A percentile compares a stretch with the other conserved stretches of the same genome.
Conservation (phyloP, 2,329 filamentous ascomycete species). For the Hymenoscyphus linearis region DNA sequence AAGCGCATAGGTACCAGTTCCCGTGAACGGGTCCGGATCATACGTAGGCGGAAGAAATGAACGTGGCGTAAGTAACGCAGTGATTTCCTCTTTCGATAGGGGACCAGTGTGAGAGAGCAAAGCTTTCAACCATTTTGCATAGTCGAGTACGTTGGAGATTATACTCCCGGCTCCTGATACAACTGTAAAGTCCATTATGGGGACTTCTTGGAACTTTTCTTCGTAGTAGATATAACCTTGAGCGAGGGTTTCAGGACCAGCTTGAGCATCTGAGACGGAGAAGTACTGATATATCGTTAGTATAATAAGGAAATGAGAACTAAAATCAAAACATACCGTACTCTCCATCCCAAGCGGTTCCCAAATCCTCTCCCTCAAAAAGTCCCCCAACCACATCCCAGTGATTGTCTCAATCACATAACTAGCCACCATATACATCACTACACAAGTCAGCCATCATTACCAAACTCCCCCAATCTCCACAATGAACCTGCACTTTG, state of each 20-base stretch:
- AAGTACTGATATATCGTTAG: slow-evolving; percentile 20
- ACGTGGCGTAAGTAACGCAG: slow-evolving; percentile 33
- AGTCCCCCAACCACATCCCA: slow-evolving; percentile 35
- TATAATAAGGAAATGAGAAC: not conserved
- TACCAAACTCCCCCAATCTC: not conserved
- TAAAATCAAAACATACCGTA: slow-evolving; percentile 28
- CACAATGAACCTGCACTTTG: not conserved
- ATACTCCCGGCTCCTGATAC: slow-evolving; percentile 41
- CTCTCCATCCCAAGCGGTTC: slow-evolving; percentile 42
- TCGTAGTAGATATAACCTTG: slow-evolving; percentile 37
- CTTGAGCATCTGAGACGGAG: slow-evolving; percentile 20
- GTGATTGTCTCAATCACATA: slow-evolving; percentile 43
- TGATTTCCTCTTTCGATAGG: slow-evolving; percentile 32
- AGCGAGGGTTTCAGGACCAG: slow-evolving; percentile 33
- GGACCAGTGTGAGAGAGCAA: slow-evolving; percentile 38
- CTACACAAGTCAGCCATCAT: not conserved
- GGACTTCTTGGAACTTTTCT: not conserved
- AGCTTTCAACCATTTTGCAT: slow-evolving; percentile 45
- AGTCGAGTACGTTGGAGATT: slow-evolving; percentile 45
- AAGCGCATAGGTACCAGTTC: slow-evolving; percentile 36
- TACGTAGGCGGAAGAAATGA: slow-evolving; percentile 25
- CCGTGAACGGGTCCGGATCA: slow-evolving; percentile 23
- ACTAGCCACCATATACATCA: slow-evolving; percentile 42
- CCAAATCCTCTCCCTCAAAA: slow-evolving; percentile 40
- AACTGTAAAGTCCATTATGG: slow-evolving; percentile 29